These are phyloP conservation scores for Scleroderma citrinum DNA, from an alignment of 768 basidiomycete genomes.

Conservation along the genomic window DNA sequence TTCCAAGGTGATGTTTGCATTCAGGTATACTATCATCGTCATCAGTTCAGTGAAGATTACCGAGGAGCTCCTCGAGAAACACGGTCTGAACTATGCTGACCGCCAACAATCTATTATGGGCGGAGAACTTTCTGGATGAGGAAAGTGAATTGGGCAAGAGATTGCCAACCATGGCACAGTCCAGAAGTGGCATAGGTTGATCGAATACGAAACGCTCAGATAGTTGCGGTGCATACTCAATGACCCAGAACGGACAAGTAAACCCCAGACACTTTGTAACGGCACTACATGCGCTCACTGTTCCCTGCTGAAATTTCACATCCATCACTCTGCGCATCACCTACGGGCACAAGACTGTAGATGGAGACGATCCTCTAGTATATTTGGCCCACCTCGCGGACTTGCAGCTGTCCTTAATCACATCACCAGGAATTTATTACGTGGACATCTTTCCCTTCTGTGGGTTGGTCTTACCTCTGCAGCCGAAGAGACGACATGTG, in stretches of 20 bases:
- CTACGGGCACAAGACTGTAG: slow-evolving; percentile 35
- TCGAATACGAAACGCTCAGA: slow-evolving; percentile 13
- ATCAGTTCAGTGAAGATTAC: slow-evolving; percentile 38
- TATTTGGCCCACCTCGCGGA: slow-evolving; percentile 22
- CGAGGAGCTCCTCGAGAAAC: slow-evolving; percentile 42
- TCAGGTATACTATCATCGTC: slow-evolving; percentile 33
- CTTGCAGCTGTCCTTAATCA: slow-evolving; percentile 13
- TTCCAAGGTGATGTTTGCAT: slow-evolving; percentile 10
- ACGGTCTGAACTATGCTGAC: slow-evolving; percentile 36
- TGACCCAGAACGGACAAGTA: slow-evolving; percentile 10
- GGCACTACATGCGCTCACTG: neutral
- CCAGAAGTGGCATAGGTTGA: slow-evolving; percentile 10
- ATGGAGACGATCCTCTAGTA: slow-evolving; percentile 33
- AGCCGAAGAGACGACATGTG: slow-evolving; percentile 10
- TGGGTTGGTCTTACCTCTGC: neutral
- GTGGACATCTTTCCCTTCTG: slow-evolving; percentile 16
- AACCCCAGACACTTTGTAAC: neutral
- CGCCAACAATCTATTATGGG: slow-evolving; percentile 16
- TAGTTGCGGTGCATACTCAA: slow-evolving; percentile 8
- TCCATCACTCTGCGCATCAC: slow-evolving; percentile 30
- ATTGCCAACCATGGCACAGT: slow-evolving; percentile 8
- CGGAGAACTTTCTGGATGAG: slow-evolving; percentile 17
- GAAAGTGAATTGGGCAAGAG: slow-evolving; percentile 14
- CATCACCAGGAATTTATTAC: neutral
- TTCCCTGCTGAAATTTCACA: slow-evolving; percentile 3